A percentile compares a stretch with the other conserved stretches of the same genome.
These are phyloP conservation scores for Cenococcum geophilum DNA, from an alignment of 495 filamentous ascomycete species.

Conservation along the genomic window DNA sequence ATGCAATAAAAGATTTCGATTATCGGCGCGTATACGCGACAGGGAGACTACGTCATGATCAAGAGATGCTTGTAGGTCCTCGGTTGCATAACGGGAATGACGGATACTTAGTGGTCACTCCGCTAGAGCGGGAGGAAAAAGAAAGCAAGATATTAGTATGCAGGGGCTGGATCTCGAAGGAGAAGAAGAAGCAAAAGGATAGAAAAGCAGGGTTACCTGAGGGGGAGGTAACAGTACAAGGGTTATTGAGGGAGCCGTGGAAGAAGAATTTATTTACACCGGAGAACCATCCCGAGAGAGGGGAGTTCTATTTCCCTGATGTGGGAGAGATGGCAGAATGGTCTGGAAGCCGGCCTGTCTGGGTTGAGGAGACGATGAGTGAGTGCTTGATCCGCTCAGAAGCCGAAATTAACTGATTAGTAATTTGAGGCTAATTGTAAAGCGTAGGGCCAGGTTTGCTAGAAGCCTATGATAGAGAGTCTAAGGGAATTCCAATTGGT, in stretches of 20 bases:
- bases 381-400: slow-evolving; percentile 7
- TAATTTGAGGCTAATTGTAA: slow-evolving; percentile 11
- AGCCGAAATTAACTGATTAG: slow-evolving; percentile 10
- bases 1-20: slow-evolving; percentile 80
- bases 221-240: slow-evolving; percentile 70
- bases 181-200: slow-evolving; percentile 56
- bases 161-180: slow-evolving; percentile 82
- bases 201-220: slow-evolving; percentile 51
- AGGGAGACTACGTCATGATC: slow-evolving; percentile 73
- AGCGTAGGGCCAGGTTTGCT: slow-evolving; percentile 68
- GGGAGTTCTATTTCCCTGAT: slow-evolving; percentile 92
- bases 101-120: slow-evolving; percentile 86
- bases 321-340: slow-evolving; percentile 85
- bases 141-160: slow-evolving; percentile 59
- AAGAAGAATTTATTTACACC: slow-evolving; percentile 98
- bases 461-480: slow-evolving; percentile 60
- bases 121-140: slow-evolving; percentile 67
- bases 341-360: slow-evolving; percentile 79
- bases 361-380: slow-evolving; percentile 97
- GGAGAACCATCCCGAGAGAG: slow-evolving; percentile 70
- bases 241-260: slow-evolving; percentile 81
- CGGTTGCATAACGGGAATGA: slow-evolving; percentile 82
- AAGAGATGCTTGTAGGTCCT: slow-evolving; percentile 93
- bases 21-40: slow-evolving; percentile 78
- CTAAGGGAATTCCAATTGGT: slow-evolving; percentile 88